A percentile compares a stretch with the other conserved stretches of the same genome.
Evolutionary conservation across 1,139 yeast genomes (phyloP).

Genomic region (Yamadazyma songkhlaensis): DNA sequence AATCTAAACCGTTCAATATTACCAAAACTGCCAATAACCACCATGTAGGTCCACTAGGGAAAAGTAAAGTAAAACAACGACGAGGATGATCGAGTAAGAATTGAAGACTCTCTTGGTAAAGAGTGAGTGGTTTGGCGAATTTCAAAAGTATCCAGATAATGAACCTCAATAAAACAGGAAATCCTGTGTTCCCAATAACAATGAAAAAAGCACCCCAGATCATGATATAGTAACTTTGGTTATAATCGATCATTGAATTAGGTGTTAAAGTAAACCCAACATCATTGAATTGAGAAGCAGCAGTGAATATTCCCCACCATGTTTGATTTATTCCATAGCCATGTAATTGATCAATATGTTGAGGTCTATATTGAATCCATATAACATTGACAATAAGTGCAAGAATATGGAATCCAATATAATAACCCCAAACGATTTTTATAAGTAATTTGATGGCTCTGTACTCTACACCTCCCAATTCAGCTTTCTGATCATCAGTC

Average conservation of each 20-base stretch:
- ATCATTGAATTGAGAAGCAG: conserved; percentile 77
- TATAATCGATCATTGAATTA: conserved; percentile 70
- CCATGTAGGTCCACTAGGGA: conserved; percentile 94
- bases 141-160: conserved; percentile 78
- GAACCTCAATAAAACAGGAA: conserved; percentile 77
- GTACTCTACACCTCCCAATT: conserved; percentile 95
- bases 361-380: conserved; percentile 52
- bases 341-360: conserved; percentile 43
- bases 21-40: conserved; percentile 80
- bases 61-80: conserved; percentile 88
- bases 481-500: conserved; percentile 83
- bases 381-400: conserved; percentile 60
- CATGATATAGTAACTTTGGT: conserved; percentile 60
- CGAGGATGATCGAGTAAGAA: conserved; percentile 94
- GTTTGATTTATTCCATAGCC: conserved; percentile 63
- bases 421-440: conserved; percentile 62
- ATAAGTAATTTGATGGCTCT: conserved; percentile 79
- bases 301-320: conserved; percentile 93
- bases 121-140: conserved; percentile 62
- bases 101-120: conserved; percentile 72
- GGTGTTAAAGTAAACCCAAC: conserved; percentile 80
- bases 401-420: conserved; percentile 70
- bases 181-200: conserved; percentile 90
- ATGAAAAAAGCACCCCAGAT: conserved; percentile 65
- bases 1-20: conserved; percentile 69